phyloP scores from a whole-genome alignment of 306 rosid genomes.

The Citrullus amarus region DNA sequence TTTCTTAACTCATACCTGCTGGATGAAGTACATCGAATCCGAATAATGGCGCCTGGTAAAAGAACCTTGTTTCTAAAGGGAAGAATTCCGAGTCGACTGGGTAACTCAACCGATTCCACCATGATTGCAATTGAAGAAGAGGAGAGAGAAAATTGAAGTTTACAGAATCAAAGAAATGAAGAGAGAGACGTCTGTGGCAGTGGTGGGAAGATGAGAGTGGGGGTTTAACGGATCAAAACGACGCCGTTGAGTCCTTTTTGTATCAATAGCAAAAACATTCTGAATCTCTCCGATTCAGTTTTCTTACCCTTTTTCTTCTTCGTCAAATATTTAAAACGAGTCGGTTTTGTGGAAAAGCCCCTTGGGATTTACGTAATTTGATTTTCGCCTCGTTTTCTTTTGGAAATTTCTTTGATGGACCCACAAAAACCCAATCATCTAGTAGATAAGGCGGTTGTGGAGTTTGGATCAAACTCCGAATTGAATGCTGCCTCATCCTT shows the following conservation, averaged over 20 bases:
- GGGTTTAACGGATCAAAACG: neutral
- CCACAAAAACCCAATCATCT: neutral
- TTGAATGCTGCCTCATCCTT: neutral
- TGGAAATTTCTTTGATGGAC: neutral
- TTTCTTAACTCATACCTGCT: conserved; percentile 41
- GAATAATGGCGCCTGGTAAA: conserved; percentile 86
- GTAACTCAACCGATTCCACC: conserved; percentile 88
- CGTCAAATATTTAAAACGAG: neutral
- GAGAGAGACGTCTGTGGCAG: conserved; percentile 1
- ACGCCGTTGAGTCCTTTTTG: neutral
- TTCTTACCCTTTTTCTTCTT: too few relatives aligned
- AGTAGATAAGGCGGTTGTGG: neutral
- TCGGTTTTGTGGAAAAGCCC: neutral
- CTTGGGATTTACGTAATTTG: neutral
- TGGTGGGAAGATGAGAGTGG: neutral
- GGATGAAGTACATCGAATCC: conserved; percentile 95
- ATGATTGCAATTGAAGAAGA: conserved; percentile 24
- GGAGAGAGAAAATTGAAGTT: neutral
- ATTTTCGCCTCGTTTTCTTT: neutral
- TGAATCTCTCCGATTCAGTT: neutral
- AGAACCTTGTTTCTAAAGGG: conserved; percentile 97
- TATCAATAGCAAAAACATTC: neutral
- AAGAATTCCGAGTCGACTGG: conserved; percentile 88
- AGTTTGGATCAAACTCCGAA: neutral
- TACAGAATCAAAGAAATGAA: neutral